Evolutionary conservation across 345 rosid species (phyloP).

Genomic region (Hibiscus tridactylites): DNA sequence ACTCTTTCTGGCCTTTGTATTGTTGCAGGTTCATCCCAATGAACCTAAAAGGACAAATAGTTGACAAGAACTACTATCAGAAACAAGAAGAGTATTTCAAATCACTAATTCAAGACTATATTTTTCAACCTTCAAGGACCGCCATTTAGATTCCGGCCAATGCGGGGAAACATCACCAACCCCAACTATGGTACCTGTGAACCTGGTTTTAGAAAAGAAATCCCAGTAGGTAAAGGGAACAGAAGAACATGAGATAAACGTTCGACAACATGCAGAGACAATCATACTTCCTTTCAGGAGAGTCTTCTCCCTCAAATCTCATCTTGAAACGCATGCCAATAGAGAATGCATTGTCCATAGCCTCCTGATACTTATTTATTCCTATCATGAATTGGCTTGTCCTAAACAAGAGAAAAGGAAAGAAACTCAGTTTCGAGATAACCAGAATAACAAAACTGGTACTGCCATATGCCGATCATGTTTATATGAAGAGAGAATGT

Average conservation of each 20-base stretch:
- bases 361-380: conserved; percentile 46
- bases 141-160: conserved; percentile 69
- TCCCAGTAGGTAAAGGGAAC: too few species aligned
- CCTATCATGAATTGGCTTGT: conserved; percentile 53
- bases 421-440: too few species aligned
- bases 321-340: conserved; percentile 68
- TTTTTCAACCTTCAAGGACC: conserved; percentile 31
- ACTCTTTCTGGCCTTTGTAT: conserved; percentile 65
- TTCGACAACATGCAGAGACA: not conserved
- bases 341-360: conserved; percentile 27
- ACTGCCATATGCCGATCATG: too few species aligned
- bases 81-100: too few species aligned
- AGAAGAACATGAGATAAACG: too few species aligned
- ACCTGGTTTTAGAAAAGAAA: too few species aligned
- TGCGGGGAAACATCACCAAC: conserved; percentile 17
- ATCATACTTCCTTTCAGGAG: conserved; percentile 53
- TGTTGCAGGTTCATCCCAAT: conserved; percentile 76
- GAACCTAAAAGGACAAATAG: conserved; percentile 28
- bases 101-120: too few species aligned
- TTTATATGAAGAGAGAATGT: too few species aligned
- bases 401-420: not conserved
- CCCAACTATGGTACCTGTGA: too few species aligned
- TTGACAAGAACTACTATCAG: too few species aligned
- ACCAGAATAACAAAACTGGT: too few species aligned
- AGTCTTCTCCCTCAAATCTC: conserved; percentile 78